These are phyloP conservation scores for Arxiozyma heterogenica DNA, from an alignment of 1,139 yeast genomes.

Conservation along the genomic window DNA sequence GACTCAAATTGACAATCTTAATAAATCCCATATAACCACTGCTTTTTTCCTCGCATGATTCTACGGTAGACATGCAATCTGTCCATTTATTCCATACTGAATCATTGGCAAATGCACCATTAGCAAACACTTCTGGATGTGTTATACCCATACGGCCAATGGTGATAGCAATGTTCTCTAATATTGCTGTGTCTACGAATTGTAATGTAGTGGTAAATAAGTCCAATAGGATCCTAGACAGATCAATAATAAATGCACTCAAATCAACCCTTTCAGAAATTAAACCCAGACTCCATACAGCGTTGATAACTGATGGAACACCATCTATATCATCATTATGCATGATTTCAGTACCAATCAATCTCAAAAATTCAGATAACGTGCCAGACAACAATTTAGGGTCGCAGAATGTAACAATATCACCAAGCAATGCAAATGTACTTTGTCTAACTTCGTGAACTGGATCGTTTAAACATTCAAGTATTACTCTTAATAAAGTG, in stretches of 20 bases:
- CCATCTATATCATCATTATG: conserved; percentile 33
- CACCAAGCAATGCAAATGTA: conserved; percentile 85
- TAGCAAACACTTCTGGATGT: conserved; percentile 51
- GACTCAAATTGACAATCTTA: conserved; percentile 19
- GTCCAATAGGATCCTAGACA: conserved; percentile 56
- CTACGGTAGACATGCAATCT: conserved; percentile 19
- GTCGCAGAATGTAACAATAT: conserved; percentile 53
- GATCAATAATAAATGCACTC: conserved; percentile 50
- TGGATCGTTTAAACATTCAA: conserved; percentile 68
- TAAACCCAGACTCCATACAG: conserved; percentile 92
- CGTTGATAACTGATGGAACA: conserved; percentile 70
- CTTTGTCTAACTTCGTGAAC: conserved; percentile 85
- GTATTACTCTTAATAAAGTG: conserved; percentile 53
- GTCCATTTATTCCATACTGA: conserved; percentile 26
- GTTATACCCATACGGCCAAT: conserved; percentile 77
- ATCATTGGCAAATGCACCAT: conserved; percentile 29
- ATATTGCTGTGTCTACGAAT: conserved; percentile 38
- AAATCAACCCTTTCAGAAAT: conserved; percentile 57
- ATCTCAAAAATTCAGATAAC: conserved; percentile 47
- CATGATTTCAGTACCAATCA: conserved; percentile 57
- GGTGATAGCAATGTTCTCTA: conserved; percentile 88
- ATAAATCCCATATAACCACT: conserved; percentile 29
- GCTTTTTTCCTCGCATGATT: conserved; percentile 29
- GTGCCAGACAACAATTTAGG: conserved; percentile 30
- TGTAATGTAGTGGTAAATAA: conserved; percentile 47